phyloP scores from a whole-genome alignment of 352 stramenopile species.

The Globisporangium cederbergense region DNA sequence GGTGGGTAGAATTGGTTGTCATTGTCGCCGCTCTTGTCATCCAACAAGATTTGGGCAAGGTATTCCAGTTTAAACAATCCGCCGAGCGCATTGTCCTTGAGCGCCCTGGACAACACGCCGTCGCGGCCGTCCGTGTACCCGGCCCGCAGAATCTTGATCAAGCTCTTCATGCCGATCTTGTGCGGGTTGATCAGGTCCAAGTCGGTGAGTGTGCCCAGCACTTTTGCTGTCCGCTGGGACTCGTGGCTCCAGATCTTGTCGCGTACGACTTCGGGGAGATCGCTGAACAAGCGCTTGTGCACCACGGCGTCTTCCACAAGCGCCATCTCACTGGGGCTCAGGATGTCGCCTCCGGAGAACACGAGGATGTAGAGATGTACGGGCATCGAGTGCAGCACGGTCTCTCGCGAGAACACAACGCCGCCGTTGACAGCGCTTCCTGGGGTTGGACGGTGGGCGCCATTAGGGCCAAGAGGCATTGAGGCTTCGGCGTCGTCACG shows the following conservation, averaged over 20 bases:
- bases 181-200: slow-evolving; percentile 65
- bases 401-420: slow-evolving; percentile 75
- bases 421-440: slow-evolving; percentile 18
- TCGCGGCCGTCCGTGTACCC: slow-evolving; percentile 69
- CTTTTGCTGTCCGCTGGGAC: slow-evolving; percentile 61
- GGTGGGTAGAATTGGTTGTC: slow-evolving; percentile 10
- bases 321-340: slow-evolving; percentile 48
- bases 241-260: slow-evolving; percentile 76
- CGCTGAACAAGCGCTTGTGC: slow-evolving; percentile 39
- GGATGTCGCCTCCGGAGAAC: slow-evolving; percentile 64
- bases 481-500: slow-evolving; percentile 20
- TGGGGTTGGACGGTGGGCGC: not conserved
- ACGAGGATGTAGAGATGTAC: slow-evolving; percentile 78
- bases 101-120: slow-evolving; percentile 52
- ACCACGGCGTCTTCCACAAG: slow-evolving; percentile 53
- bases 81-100: slow-evolving; percentile 75
- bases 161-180: slow-evolving; percentile 80
- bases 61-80: slow-evolving; percentile 62
- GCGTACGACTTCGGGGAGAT: slow-evolving; percentile 36
- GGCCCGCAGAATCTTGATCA: slow-evolving; percentile 66
- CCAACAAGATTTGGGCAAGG: slow-evolving; percentile 43
- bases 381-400: slow-evolving; percentile 71
- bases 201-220: slow-evolving; percentile 68
- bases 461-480: not conserved
- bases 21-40: slow-evolving; percentile 27